Conservation (phyloP, 306 rosid species). For the Benincasa hispida region DNA sequence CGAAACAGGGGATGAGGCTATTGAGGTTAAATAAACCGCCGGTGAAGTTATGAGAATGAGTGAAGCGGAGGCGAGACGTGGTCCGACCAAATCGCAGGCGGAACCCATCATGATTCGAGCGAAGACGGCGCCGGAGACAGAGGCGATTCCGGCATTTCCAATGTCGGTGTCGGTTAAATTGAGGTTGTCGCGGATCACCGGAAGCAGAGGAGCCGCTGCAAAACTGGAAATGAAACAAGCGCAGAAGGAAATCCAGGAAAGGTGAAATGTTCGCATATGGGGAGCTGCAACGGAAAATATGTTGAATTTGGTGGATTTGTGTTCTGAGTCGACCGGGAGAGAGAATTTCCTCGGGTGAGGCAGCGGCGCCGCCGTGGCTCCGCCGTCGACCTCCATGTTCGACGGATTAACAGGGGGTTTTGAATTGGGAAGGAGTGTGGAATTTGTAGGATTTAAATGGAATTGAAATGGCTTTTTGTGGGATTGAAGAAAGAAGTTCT, state of each 20-base stretch:
- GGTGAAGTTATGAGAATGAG: conserved; percentile 62
- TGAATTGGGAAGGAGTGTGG: not conserved
- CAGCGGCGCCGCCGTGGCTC: not conserved
- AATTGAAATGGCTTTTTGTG: conserved; percentile 9
- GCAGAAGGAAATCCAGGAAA: conserved; percentile 77
- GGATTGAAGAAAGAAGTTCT: not conserved
- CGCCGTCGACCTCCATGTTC: conserved; percentile 26
- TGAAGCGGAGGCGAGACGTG: conserved; percentile 60
- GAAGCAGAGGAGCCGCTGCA: conserved; percentile 70
- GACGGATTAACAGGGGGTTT: not conserved
- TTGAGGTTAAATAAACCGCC: conserved; percentile 48
- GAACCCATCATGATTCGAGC: conserved; percentile 78
- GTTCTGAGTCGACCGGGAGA: conserved; percentile 68
- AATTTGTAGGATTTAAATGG: conserved; percentile 8
- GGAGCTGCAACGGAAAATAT: conserved; percentile 53
- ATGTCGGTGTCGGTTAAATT: conserved; percentile 75
- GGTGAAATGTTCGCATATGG: conserved; percentile 85
- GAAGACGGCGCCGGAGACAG: conserved; percentile 74
- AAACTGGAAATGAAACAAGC: conserved; percentile 68
- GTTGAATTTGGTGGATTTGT: conserved; percentile 64
- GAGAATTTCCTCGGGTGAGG: conserved; percentile 22
- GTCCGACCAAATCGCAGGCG: conserved; percentile 74
- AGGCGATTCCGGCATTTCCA: conserved; percentile 90
- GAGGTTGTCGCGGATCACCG: conserved; percentile 75
- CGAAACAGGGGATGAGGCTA: conserved; percentile 32